Evolutionary conservation across 805 yeast species (phyloP), one percentile per base, ranked within the genome.

Genomic region (Brettanomyces custersianus): DNA sequence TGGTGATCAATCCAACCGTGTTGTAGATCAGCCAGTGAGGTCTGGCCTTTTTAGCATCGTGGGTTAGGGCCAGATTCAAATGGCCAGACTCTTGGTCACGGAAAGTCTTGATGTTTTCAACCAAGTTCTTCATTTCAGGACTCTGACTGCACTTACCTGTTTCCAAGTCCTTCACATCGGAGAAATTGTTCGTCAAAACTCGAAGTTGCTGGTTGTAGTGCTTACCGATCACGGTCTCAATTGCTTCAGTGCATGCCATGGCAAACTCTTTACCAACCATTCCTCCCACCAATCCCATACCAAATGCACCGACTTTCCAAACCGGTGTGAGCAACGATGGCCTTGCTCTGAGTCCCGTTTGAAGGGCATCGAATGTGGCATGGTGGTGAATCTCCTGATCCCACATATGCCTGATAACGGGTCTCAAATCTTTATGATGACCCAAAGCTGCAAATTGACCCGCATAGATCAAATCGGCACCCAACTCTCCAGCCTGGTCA

Each of bases 201-300:
- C 98, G 67, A 45, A 92, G 64, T 57, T 92, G 98, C 42, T 77
- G 79, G 54, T 92, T 92, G 60, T 92, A 92, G 55, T 92, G 98
- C 2, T 84, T 83, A 2, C 98, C 98, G 55, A 92, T 92, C 5
- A 92, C 97, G 0, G 98, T 92, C 59, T 92, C 98, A 2, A 92
- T 97, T 0, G 97, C 97, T 41, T 88, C 97, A 0, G 98, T 92
- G 56, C 98, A 92, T 1, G 98, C 97, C 98, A 92, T 92, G 2
- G 98, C 97, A 2, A 95, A 96, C 54, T 90, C 96, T 51, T 86
- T 85, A 13, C 96, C 80, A 43, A 87, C 59, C 36, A 82, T 48
- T 0, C 95, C 96, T 1, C 97, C 92, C 1, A 79, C 81, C 2
- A 76, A 74, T 4, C 98, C 98, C 64, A 92, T 67, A 1, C 78